Evolutionary conservation across 352 stramenopile species (phyloP).

Genomic region (Thalassiosira mediterranea): DNA sequence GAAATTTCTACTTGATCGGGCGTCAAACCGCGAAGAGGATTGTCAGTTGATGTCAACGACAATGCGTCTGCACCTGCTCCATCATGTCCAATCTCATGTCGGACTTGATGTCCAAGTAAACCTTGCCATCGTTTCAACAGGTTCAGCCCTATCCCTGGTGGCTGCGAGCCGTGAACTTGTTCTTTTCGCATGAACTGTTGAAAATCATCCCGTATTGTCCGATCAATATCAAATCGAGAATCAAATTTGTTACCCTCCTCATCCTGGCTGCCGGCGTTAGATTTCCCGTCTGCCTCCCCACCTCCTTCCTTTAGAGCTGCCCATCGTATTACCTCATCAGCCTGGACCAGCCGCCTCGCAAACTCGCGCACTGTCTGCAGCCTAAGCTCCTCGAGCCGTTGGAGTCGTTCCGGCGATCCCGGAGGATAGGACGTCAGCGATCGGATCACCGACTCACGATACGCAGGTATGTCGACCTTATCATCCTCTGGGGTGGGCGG

Average conservation of each 20-base stretch:
- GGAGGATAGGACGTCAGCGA: conserved; percentile 75
- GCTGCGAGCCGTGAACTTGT: neutral
- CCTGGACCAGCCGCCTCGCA: conserved; percentile 41
- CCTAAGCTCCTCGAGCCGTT: conserved; percentile 73
- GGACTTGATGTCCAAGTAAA: conserved; percentile 15
- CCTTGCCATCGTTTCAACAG: conserved; percentile 26
- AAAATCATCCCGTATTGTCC: conserved; percentile 49
- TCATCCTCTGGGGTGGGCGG: conserved; percentile 29
- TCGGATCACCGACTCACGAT: conserved; percentile 58
- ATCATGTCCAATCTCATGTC: too few relatives aligned
- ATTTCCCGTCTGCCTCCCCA: conserved; percentile 2
- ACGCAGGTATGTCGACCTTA: conserved; percentile 55
- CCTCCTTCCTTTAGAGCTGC: neutral
- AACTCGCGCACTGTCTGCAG: conserved; percentile 70
- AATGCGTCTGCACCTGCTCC: too few relatives aligned
- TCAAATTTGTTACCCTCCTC: conserved; percentile 10
- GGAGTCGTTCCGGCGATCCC: conserved; percentile 60
- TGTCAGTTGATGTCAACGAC: conserved; percentile 13
- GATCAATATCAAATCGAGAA: conserved; percentile 52
- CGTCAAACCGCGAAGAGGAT: conserved; percentile 15
- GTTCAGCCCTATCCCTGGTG: neutral
- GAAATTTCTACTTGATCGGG: conserved; percentile 22
- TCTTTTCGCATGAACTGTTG: conserved; percentile 30
- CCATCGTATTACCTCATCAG: conserved; percentile 62
- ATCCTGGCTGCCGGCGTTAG: neutral